A percentile compares a stretch with the other conserved stretches of the same genome.
Conservation (phyloP, 1,139 yeast species). For the Pichia sp. region DNA sequence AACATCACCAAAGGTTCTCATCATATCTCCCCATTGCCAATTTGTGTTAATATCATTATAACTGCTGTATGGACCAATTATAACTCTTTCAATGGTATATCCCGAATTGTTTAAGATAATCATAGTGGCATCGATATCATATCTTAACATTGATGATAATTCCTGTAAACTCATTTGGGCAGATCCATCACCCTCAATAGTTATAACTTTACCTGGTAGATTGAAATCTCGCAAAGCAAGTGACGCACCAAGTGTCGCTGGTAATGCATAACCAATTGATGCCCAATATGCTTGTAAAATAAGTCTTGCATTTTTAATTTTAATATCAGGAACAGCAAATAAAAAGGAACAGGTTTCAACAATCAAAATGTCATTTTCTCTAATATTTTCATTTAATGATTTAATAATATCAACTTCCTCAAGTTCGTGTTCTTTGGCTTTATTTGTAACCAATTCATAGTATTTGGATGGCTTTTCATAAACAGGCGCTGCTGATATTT, state of each 20-base stretch:
- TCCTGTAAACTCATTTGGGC: constrained; percentile 88
- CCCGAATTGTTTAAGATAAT: constrained; percentile 76
- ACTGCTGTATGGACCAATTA: constrained; percentile 68
- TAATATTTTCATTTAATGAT: constrained; percentile 32
- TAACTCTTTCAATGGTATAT: constrained; percentile 79
- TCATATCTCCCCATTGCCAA: constrained; percentile 72
- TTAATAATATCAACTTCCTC: constrained; percentile 21
- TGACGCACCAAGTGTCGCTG: constrained; percentile 76
- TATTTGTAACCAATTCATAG: constrained; percentile 5
- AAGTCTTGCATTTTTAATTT: constrained; percentile 31
- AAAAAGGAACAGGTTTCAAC: constrained; percentile 78
- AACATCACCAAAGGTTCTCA: constrained; percentile 65
- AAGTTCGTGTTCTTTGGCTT: constrained; percentile 13
- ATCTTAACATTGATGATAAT: constrained; percentile 60
- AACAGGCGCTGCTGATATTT: constrained; percentile 25
- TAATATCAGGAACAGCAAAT: constrained; percentile 57
- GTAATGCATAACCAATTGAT: constrained; percentile 81
- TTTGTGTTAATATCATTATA: constrained; percentile 73
- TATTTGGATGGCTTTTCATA: constrained; percentile 7
- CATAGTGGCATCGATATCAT: constrained; percentile 54
- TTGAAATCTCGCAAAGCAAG: constrained; percentile 58
- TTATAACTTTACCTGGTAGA: constrained; percentile 48
- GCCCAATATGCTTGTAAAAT: constrained; percentile 67
- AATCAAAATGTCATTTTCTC: constrained; percentile 58
- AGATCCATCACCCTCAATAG: constrained; percentile 86